These are phyloP conservation scores for Solanum paucissectum DNA, from an alignment of 257 asterid genomes.

Conservation along the genomic window DNA sequence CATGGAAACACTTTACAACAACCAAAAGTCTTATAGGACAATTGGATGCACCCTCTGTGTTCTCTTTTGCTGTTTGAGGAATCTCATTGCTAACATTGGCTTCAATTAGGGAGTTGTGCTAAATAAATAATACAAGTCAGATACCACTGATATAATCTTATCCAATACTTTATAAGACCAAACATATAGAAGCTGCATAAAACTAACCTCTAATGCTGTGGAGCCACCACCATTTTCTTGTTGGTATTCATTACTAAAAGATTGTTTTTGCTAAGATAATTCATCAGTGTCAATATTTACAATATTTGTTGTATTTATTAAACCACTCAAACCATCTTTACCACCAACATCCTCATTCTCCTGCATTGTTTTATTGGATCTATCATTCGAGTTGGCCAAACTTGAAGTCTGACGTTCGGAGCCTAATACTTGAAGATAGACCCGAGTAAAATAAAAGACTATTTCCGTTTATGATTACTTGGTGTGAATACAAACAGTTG, in stretches of 20 bases:
- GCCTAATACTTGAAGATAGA: neutral
- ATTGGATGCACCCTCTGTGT: slow-evolving; percentile 4
- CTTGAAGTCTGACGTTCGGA: neutral
- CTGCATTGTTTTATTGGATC: slow-evolving; percentile 7
- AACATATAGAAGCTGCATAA: neutral
- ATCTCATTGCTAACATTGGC: neutral
- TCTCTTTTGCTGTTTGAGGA: neutral
- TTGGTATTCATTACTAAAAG: neutral
- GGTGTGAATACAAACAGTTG: neutral
- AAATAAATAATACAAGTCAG: neutral
- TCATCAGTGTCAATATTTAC: slow-evolving; percentile 1
- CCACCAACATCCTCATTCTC: slow-evolving; percentile 4
- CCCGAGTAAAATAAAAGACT: neutral
- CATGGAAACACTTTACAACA: neutral
- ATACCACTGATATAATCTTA: neutral
- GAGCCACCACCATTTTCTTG: slow-evolving; percentile 14
- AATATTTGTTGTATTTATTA: neutral
- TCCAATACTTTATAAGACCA: neutral
- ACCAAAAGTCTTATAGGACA: neutral
- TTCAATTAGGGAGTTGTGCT: slow-evolving; percentile 3
- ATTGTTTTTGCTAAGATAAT: slow-evolving; percentile 7
- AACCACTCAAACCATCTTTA: neutral
- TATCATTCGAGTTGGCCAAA: neutral
- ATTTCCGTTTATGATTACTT: neutral
- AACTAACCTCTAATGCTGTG: slow-evolving; percentile 11